These are phyloP conservation scores for Trichoderma parareesei DNA, from an alignment of 495 filamentous ascomycete genomes.

Conservation along the genomic window DNA sequence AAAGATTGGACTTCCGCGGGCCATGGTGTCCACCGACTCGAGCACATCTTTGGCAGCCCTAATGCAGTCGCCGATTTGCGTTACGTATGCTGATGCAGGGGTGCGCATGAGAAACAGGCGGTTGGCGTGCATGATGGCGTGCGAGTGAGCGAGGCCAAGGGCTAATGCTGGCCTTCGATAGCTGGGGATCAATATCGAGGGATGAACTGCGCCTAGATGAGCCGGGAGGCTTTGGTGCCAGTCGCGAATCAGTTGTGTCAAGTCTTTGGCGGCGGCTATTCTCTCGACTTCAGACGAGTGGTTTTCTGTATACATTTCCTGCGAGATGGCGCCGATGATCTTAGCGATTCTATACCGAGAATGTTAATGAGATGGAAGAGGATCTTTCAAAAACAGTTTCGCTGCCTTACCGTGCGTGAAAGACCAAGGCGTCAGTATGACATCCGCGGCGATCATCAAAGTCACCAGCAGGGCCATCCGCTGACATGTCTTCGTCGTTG, in stretches of 20 bases:
- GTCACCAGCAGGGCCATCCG: constrained; percentile 10
- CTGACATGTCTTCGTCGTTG: constrained; percentile 22
- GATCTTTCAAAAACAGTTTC: too few species aligned
- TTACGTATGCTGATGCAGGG: neutral
- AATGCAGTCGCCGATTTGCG: neutral
- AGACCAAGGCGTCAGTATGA: constrained; percentile 19
- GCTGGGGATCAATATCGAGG: constrained; percentile 19
- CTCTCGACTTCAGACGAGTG: constrained; percentile 13
- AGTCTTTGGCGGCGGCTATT: constrained; percentile 12
- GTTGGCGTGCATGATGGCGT: constrained; percentile 23
- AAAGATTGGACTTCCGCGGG: constrained; percentile 15
- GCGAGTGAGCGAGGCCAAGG: constrained; percentile 21
- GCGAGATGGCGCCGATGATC: constrained; percentile 21
- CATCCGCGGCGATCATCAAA: constrained; percentile 14
- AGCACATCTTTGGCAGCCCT: neutral
- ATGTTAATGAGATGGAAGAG: neutral
- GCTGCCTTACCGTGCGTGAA: constrained; percentile 19
- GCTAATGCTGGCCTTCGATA: constrained; percentile 20
- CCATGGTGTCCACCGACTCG: neutral
- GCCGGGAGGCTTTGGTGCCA: constrained; percentile 20
- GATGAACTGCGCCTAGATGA: constrained; percentile 18
- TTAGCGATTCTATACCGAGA: constrained; percentile 14
- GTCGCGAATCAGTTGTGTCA: constrained; percentile 16
- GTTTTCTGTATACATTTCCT: constrained; percentile 17
- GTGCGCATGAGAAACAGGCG: constrained; percentile 20